These are phyloP conservation scores for Dendryphion nanum DNA, from an alignment of 2,329 filamentous ascomycete genomes.

Conservation along the genomic window DNA sequence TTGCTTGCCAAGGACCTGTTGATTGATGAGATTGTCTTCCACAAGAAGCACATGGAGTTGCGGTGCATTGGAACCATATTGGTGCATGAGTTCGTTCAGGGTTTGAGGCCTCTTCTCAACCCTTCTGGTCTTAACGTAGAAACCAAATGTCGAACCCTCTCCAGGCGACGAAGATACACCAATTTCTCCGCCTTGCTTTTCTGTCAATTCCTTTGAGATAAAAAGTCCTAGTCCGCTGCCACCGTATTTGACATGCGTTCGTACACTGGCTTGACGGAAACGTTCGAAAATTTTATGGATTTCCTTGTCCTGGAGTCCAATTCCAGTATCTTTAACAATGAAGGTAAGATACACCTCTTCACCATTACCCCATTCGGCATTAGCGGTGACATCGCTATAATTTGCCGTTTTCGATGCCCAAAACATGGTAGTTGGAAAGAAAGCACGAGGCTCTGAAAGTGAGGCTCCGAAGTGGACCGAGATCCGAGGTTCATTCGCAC, in stretches of 20 bases:
- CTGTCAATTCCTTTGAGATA: slow-evolving; percentile 46
- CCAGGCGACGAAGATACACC: slow-evolving; percentile 41
- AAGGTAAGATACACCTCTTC: slow-evolving; percentile 41
- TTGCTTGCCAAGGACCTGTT: slow-evolving; percentile 36
- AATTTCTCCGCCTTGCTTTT: slow-evolving; percentile 47
- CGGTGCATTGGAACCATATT: slow-evolving; percentile 10
- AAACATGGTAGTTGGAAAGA: slow-evolving; percentile 28
- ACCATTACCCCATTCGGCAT: slow-evolving; percentile 37
- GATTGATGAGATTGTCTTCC: slow-evolving; percentile 42
- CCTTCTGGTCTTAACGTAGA: slow-evolving; percentile 42
- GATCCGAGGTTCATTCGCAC: slow-evolving; percentile 33
- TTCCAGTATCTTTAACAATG: slow-evolving; percentile 41
- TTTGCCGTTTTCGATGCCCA: slow-evolving; percentile 27
- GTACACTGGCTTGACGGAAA: slow-evolving; percentile 35
- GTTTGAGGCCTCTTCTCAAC: slow-evolving; percentile 13
- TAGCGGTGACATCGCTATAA: slow-evolving; percentile 20
- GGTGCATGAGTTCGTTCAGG: slow-evolving; percentile 8
- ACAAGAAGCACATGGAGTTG: slow-evolving; percentile 33
- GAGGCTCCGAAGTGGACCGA: slow-evolving; percentile 39
- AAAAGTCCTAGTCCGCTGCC: slow-evolving; percentile 47
- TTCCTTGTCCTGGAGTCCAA: slow-evolving; percentile 41
- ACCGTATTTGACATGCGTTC: slow-evolving; percentile 43
- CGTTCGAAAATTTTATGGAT: slow-evolving; percentile 39
- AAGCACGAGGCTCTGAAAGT: slow-evolving; percentile 16
- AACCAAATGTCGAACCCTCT: slow-evolving; percentile 43